phyloP scores from a whole-genome alignment of 805 yeast species.

The Starmerella bombi region DNA sequence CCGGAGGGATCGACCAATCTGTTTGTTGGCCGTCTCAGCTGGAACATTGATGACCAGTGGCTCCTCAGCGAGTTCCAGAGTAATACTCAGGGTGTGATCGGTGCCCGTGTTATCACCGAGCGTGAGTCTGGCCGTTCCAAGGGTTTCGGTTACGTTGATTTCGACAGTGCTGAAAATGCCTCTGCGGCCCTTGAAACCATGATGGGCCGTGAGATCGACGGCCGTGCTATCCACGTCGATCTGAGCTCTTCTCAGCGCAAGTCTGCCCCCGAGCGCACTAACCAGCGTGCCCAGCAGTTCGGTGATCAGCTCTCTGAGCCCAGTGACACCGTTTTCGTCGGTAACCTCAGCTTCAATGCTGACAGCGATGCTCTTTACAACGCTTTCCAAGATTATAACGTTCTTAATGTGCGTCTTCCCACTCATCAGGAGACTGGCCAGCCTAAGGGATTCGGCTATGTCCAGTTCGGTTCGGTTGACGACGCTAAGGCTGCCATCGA shows the following conservation, averaged over 20 bases:
- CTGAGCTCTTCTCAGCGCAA: constrained; percentile 68
- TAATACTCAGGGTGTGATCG: constrained; percentile 55
- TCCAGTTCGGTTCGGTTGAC: constrained; percentile 73
- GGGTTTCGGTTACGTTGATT: constrained; percentile 93
- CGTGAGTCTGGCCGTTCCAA: constrained; percentile 84
- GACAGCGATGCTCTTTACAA: constrained; percentile 66
- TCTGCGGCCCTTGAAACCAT: constrained; percentile 70
- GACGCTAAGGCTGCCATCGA: constrained; percentile 84
- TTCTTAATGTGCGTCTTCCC: constrained; percentile 85
- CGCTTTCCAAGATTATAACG: constrained; percentile 56
- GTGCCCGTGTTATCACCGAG: constrained; percentile 90
- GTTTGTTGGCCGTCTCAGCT: constrained; percentile 93
- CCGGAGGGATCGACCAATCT: constrained; percentile 65
- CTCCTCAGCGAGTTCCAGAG: constrained; percentile 73
- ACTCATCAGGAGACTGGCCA: constrained; percentile 98
- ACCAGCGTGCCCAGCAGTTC: constrained; percentile 72
- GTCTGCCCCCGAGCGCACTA: constrained; percentile 38
- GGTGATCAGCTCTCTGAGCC: constrained; percentile 90
- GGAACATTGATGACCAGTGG: constrained; percentile 96
- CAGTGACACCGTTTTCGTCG: constrained; percentile 89
- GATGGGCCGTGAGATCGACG: constrained; percentile 93
- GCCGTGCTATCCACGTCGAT: constrained; percentile 91
- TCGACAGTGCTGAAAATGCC: constrained; percentile 61
- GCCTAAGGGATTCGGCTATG: constrained; percentile 98
- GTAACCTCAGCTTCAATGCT: constrained; percentile 87